phyloP scores from a whole-genome alignment of 2,329 filamentous ascomycete species.

The Alternaria gansuensis region DNA sequence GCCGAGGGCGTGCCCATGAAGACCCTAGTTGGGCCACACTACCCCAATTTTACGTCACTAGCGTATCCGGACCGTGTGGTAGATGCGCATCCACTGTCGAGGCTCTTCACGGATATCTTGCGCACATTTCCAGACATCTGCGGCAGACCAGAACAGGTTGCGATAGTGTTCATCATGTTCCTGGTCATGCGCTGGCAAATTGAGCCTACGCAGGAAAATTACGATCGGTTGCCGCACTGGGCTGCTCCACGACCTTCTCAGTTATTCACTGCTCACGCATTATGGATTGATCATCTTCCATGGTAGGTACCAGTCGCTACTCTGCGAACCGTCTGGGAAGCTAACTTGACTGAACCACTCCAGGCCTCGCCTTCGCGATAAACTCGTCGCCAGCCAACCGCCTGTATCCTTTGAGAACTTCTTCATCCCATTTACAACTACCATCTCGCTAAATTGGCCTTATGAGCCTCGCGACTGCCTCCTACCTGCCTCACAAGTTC shows the following conservation, averaged over 20 bases:
- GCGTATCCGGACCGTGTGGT: constrained; percentile 72
- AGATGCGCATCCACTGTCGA: constrained; percentile 78
- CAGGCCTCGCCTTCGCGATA: constrained; percentile 75
- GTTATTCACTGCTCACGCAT: constrained; percentile 72
- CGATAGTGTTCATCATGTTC: constrained; percentile 86
- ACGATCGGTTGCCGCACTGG: constrained; percentile 78
- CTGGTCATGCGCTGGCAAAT: constrained; percentile 84
- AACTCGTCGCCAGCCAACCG: constrained; percentile 63
- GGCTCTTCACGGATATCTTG: constrained; percentile 85
- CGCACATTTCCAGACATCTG: constrained; percentile 82
- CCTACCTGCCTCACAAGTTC: constrained; percentile 55
- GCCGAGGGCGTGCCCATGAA: constrained; percentile 70
- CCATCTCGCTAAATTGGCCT: constrained; percentile 82
- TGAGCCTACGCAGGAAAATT: constrained; percentile 79
- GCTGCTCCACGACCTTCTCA: constrained; percentile 72
- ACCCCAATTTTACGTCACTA: constrained; percentile 81
- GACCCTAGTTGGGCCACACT: constrained; percentile 76
- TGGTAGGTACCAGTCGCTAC: constrained; percentile 59
- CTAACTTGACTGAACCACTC: constrained; percentile 23
- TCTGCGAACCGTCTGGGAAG: background rate
- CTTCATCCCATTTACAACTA: constrained; percentile 82
- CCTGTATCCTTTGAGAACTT: constrained; percentile 78
- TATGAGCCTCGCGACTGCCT: constrained; percentile 78
- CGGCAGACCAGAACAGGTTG: constrained; percentile 81
- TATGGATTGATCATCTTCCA: constrained; percentile 83